phyloP scores from a whole-genome alignment of 148 eudicot species.

The Mesembryanthemum crystallinum region DNA sequence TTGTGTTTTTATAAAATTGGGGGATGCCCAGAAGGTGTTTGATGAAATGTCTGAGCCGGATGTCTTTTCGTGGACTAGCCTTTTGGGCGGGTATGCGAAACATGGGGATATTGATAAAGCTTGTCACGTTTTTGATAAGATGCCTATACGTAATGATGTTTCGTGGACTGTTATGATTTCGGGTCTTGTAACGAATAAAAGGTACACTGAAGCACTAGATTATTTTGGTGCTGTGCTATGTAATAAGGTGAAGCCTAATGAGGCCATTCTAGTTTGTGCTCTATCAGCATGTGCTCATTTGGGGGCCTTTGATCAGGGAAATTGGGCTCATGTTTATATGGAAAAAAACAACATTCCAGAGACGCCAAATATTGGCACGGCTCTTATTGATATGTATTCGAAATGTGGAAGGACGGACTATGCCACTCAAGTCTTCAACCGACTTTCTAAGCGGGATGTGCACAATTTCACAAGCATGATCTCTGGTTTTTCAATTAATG shows the following conservation, averaged over 20 bases:
- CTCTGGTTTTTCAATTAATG: constrained; percentile 53
- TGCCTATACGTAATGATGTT: constrained; percentile 62
- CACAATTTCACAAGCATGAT: constrained; percentile 60
- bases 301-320: constrained; percentile 62
- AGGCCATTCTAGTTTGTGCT: constrained; percentile 66
- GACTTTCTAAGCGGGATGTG: constrained; percentile 33
- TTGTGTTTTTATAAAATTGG: constrained; percentile 25
- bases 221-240: constrained; percentile 43
- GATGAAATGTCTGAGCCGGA: constrained; percentile 57
- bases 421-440: constrained; percentile 43
- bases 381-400: constrained; percentile 68
- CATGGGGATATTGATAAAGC: constrained; percentile 49
- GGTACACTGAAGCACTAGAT: constrained; percentile 51
- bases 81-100: constrained; percentile 58
- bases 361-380: constrained; percentile 48
- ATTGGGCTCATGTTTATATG: constrained; percentile 45
- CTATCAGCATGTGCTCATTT: constrained; percentile 70
- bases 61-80: constrained; percentile 65
- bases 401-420: constrained; percentile 61
- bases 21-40: constrained; percentile 44
- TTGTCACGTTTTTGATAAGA: constrained; percentile 40
- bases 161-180: constrained; percentile 76
- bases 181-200: constrained; percentile 51
- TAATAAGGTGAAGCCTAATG: constrained; percentile 44
- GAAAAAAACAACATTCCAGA: constrained; percentile 23